Percentiles rank a stretch among this genome's conserved stretches.
These are phyloP conservation scores for Boletus eberwhitei DNA, from an alignment of 768 basidiomycete genomes.

Conservation along the genomic window DNA sequence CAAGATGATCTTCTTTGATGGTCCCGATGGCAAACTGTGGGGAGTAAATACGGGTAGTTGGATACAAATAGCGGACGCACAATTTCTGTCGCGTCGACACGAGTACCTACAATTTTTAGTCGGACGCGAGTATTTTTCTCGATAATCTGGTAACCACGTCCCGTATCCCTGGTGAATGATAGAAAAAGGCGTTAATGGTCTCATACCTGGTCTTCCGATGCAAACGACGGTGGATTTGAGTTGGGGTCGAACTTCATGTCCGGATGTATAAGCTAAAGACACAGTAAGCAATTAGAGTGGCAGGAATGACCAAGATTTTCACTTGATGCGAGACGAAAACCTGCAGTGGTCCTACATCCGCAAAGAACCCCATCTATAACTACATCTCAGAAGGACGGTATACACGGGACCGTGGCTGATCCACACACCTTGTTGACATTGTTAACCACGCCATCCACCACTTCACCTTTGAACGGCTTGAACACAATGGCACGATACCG, in stretches of 20 bases:
- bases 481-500: conserved; percentile 96
- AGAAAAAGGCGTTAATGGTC: not conserved
- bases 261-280: conserved; percentile 80
- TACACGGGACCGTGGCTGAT: not conserved
- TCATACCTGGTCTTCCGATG: conserved; percentile 80
- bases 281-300: conserved; percentile 3
- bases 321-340: conserved; percentile 98
- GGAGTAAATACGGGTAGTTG: conserved; percentile 1
- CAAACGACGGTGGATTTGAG: conserved; percentile 94
- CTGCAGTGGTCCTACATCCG: conserved; percentile 89
- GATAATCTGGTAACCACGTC: conserved; percentile 57
- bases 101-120: conserved; percentile 96
- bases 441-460: conserved; percentile 93
- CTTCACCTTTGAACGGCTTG: conserved; percentile 99
- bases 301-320: conserved; percentile 22
- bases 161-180: not conserved
- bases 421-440: conserved; percentile 87
- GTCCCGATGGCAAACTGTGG: conserved; percentile 91
- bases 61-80: conserved; percentile 44
- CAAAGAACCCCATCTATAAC: conserved; percentile 94
- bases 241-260: conserved; percentile 96
- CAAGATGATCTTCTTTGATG: conserved; percentile 97
- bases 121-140: conserved; percentile 91
- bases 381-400: not conserved
- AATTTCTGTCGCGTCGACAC: conserved; percentile 97